Conservation (phyloP, 1,284 basidiomycete genomes). For the Stereum hirsutum region DNA sequence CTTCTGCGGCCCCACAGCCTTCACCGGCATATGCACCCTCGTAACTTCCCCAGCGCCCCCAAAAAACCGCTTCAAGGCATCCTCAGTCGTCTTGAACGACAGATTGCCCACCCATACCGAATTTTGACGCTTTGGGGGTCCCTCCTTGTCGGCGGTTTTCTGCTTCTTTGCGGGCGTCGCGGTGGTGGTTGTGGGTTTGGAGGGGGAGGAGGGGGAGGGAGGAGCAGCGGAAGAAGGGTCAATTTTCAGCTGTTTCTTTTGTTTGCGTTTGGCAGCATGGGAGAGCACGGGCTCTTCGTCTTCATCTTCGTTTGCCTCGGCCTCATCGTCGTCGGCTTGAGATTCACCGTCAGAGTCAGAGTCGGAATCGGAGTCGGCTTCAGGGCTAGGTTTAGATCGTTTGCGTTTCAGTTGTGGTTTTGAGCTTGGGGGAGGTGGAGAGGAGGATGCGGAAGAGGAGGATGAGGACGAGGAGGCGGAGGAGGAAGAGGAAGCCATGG, state of each 20-base stretch:
- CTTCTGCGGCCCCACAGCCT: conserved; percentile 24
- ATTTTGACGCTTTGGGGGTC: conserved; percentile 51
- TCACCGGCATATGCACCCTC: conserved; percentile 67
- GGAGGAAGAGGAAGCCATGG: conserved; percentile 3
- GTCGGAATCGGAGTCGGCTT: conserved; percentile 7
- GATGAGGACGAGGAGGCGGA: conserved; percentile 11
- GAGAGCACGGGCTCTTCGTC: conserved; percentile 50
- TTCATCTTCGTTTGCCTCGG: conserved; percentile 7
- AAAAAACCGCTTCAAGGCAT: conserved; percentile 66
- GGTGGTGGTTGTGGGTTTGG: conserved; percentile 7
- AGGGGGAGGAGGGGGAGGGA: conserved; percentile 8
- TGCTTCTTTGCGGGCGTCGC: conserved; percentile 44
- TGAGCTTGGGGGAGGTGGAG: conserved; percentile 2
- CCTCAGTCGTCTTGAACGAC: conserved; percentile 81
- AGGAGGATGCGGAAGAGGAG: conserved; percentile 5
- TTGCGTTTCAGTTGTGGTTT: conserved; percentile 1
- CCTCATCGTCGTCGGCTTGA: conserved; percentile 12
- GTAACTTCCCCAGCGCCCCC: conserved; percentile 65
- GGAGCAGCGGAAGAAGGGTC: too few species aligned
- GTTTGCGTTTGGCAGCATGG: conserved; percentile 59
- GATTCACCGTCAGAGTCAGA: conserved; percentile 11
- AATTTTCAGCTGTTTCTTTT: conserved; percentile 33
- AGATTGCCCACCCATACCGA: conserved; percentile 96
- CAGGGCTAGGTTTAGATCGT: background rate
- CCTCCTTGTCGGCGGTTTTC: conserved; percentile 17